Evolutionary conservation across 306 rosid genomes (phyloP).

Genomic region (Prunus fruticosa): DNA sequence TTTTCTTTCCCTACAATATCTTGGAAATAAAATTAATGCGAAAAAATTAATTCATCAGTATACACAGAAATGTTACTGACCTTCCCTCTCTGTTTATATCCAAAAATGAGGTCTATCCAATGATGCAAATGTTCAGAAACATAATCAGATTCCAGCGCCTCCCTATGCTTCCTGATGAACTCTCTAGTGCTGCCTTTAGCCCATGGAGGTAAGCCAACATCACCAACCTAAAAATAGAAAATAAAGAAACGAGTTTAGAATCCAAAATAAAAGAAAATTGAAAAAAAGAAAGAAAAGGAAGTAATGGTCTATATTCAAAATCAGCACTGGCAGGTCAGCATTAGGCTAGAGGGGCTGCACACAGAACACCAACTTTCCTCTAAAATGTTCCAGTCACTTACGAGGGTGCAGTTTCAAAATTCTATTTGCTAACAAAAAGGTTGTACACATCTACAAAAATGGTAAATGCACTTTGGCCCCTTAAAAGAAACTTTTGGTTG

Average conservation of each 20-base stretch:
- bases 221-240: constrained; percentile 70
- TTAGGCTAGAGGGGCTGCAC: neutral
- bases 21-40: neutral
- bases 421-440: neutral
- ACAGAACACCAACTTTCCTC: neutral
- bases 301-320: neutral
- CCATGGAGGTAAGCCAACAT: constrained; percentile 91
- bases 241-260: constrained; percentile 5
- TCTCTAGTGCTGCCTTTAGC: constrained; percentile 91
- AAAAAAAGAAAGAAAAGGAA: neutral
- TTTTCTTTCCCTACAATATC: neutral
- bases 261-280: neutral
- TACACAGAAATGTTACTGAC: constrained; percentile 43
- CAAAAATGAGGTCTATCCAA: constrained; percentile 99
- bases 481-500: neutral
- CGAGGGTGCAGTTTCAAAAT: neutral
- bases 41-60: neutral
- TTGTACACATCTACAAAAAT: neutral
- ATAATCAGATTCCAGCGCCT: constrained; percentile 92
- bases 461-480: neutral
- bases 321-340: neutral
- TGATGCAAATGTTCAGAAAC: constrained; percentile 95
- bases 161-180: constrained; percentile 96
- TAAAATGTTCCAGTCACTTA: neutral
- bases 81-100: constrained; percentile 99